Base-by-base conservation (phyloP, 2,329 filamentous ascomycete species). In the Aspergillus sergii region DNA sequence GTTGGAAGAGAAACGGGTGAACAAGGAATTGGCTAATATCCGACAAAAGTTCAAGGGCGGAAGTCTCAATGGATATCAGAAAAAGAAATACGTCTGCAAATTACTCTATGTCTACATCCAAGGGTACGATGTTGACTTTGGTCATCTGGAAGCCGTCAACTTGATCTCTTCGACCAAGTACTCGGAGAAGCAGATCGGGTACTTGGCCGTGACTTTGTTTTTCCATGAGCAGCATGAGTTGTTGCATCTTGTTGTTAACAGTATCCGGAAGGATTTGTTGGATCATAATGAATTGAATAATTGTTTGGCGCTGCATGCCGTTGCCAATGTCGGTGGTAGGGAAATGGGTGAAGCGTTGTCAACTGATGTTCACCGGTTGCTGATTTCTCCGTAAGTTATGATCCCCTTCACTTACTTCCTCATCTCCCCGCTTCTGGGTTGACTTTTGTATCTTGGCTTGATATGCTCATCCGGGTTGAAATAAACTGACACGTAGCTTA, bases 1-100 rank as follows among this genome's bases (percentile, higher is more conserved):
- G 78, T 83, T 99, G 67, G 95, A 99, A 79, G 95, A 99, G 84
- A 99, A 99, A 86, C 88, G 95, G 76, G 98, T 99, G 83, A 99
- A 99, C 81, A 99, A 99, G 84, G 95, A 99, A 83, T 82, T 99
- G 78, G 95, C 95, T 76, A 99, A 99, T 76, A 99, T 99, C 78
- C 89, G 93, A 75, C 93, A 97, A 82, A 98, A 98, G 81, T 99
- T 98, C 84, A 97, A 96, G 86, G 92, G 95, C 78, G 94, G 93
- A 68, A 95, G 86, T 75, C 83, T 99, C 63, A 97, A 91, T 76
- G 96, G 95, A 69, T 99, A 99, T 77, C 93, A 97, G 84, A 97
- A 96, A 85, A 99, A 99, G 87, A 99, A 99, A 91, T 99, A 99
- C 78, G 95, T 99, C 70, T 99, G 95, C 92, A 99, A 99, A 89